These are phyloP conservation scores for Trichoderma orchidacearum DNA, from an alignment of 495 filamentous ascomycete species.

Conservation along the genomic window DNA sequence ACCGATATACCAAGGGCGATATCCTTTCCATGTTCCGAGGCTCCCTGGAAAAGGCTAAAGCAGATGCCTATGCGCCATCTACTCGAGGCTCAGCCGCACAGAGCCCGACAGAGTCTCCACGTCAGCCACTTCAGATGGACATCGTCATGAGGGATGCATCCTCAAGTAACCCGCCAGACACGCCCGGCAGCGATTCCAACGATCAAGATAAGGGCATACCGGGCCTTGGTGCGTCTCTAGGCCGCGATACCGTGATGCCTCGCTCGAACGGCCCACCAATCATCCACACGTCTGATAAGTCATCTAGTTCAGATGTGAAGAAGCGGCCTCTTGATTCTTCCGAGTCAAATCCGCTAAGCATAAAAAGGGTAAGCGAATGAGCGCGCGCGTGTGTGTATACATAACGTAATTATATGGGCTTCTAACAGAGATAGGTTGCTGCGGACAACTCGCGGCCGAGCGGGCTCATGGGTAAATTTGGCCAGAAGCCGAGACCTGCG, in stretches of 20 bases:
- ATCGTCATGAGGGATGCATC: slow-evolving; percentile 16
- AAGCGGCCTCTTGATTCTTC: slow-evolving; percentile 18
- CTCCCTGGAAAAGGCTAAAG: slow-evolving; percentile 12
- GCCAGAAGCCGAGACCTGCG: slow-evolving; percentile 9
- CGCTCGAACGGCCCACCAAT: not conserved
- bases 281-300: not conserved
- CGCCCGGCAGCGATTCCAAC: not conserved
- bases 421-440: slow-evolving; percentile 7
- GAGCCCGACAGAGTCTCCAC: not conserved
- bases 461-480: not conserved
- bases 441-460: slow-evolving; percentile 7
- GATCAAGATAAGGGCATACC: not conserved
- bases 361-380: slow-evolving; percentile 19
- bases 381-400: too few species aligned
- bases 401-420: not conserved
- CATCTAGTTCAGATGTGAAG: not conserved
- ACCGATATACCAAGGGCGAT: slow-evolving; percentile 65
- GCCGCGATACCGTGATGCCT: not conserved
- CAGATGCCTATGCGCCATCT: not conserved
- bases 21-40: slow-evolving; percentile 28
- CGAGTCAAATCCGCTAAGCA: slow-evolving; percentile 9
- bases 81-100: not conserved
- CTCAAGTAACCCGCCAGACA: not conserved
- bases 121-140: slow-evolving; percentile 5
- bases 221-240: not conserved